Percentiles rank a stretch among this genome's conserved stretches.
phyloP scores from a whole-genome alignment of 495 filamentous ascomycete species.

The Daldinia vernicosa region DNA sequence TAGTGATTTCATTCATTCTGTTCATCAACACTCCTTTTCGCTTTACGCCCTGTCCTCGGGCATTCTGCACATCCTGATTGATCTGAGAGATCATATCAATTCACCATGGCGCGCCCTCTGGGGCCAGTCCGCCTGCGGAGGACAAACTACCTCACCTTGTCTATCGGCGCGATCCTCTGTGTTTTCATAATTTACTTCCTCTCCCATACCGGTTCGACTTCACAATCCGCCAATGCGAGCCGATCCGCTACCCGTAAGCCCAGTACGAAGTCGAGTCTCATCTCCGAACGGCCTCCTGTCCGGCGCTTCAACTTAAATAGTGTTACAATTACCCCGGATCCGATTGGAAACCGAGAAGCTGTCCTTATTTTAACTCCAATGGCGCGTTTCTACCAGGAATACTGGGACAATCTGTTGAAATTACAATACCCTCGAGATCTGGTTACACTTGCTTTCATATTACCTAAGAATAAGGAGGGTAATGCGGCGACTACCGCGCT shows the following conservation, averaged over 20 bases:
- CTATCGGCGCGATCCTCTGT: conserved; percentile 58
- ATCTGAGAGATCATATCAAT: conserved; percentile 29
- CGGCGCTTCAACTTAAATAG: conserved; percentile 94
- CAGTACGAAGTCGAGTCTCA: conserved; percentile 70
- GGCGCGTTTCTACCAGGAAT: conserved; percentile 88
- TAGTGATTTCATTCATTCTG: conserved; percentile 34
- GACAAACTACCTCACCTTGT: conserved; percentile 61
- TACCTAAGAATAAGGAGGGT: conserved; percentile 89
- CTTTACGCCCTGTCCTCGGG: conserved; percentile 15
- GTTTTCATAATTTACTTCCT: conserved; percentile 65
- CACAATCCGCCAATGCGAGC: conserved; percentile 66
- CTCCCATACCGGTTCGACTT: conserved; percentile 46
- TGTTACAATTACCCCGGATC: conserved; percentile 79
- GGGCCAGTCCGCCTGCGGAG: conserved; percentile 65
- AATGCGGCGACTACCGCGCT: conserved; percentile 81
- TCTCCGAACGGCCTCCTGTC: conserved; percentile 80
- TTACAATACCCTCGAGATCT: conserved; percentile 91
- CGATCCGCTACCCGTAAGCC: conserved; percentile 82
- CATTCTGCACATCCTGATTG: conserved; percentile 26
- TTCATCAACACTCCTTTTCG: conserved; percentile 31
- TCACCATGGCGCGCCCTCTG: conserved; percentile 61
- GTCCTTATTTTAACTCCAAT: conserved; percentile 93
- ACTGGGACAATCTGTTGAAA: conserved; percentile 93
- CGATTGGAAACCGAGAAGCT: conserved; percentile 80
- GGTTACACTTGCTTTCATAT: conserved; percentile 95